Evolutionary conservation across 2,329 filamentous ascomycete species (phyloP), one percentile per base, ranked within the genome.

Genomic region (Allantophomopsis cytisporea): DNA sequence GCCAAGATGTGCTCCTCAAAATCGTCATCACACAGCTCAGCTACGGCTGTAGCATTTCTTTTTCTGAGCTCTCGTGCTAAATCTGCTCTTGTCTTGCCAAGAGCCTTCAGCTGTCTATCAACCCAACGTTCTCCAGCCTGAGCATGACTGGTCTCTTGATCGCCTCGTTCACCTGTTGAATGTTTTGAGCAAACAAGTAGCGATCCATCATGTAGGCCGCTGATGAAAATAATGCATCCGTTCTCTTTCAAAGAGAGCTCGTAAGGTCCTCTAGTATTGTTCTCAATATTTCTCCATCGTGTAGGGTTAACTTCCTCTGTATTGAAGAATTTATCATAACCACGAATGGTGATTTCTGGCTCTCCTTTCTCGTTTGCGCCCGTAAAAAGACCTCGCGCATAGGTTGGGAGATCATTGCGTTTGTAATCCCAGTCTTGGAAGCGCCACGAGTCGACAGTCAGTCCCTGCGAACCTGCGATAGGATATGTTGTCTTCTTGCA

Each of bases 291-390:
- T 13, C 66, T 59, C 91, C 91, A 98, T 51, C 79, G 72, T 3
- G 91, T 98, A 47, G 82, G 76, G 36, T 65, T 60, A 7, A 94
- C 81, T 62, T 98, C 91, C 38, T 75, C 74, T 32, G 85, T 72
- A 52, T 98, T 98, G 74, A 98, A 98, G 66, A 98, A 98, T 62
- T 98, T 98, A 68, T 98, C 89, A 61, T 98, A 98, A 38, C 91
- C 91, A 50, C 91, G 74, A 37, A 86, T 76, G 1, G 73, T 83
- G 49, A 98, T 95, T 59, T 94, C 85, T 11, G 74, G 64, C 7
- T 73, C 66, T 7, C 77, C 76, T 18, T 73, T 66, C 37, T 69
- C 64, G 45, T 73, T 79, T 46, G 63, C 73, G 33, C 81, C 82
- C n/a, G 88, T 98, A 61, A 98, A 98, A 1, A 98, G 72, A 6